Base-by-base conservation (phyloP, 768 basidiomycete genomes). In the Boletus vermiculosoides region DNA sequence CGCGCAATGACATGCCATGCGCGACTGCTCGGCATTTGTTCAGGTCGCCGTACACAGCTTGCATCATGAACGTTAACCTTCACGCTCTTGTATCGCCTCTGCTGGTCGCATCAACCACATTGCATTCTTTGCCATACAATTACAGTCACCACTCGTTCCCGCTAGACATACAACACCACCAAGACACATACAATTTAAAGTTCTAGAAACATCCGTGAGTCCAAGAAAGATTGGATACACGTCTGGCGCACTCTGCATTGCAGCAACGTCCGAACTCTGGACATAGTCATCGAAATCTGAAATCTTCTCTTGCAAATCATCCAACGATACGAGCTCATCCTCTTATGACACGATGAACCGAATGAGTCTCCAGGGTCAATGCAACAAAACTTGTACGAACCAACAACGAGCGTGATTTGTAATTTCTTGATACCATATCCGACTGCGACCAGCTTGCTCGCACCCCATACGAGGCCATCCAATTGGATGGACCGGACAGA, bases 391-490 rank as follows among this genome's bases (percentile, higher is more conserved):
- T 0, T 0, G 28, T 11, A 77, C 81, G 55, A 57, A 84, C 83
- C 80, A 49, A 84, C 73, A 56, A 82, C 81, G n/a, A 84, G 71
- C 4, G 77, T 84, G 56, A 85, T 81, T 70, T 83, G 97, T 56
- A 99, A 85, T 80, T 98, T 99, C 77, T 78, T 87, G 79, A 99
- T 95, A 66, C 90, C 89, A 73, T 88, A 98, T 54, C 94, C 96
- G 64, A 98, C 85, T 46, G 95, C 78, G 50, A 98, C 94, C 51
- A 98, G 80, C 77, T 93, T 95, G 76, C 88, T 91, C 41, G 84
- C 83, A 74, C 97, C 96, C 97, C 97, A 99, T 48, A 98, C 83
- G 56, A 99, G 88, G 69, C 97, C 97, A 40, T 90, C 87, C 78
- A 84, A 77, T 74, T 91, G 83, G 66, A 98, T 86, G 22, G 92